Evolutionary conservation across 1,284 basidiomycete genomes (phyloP).

Genomic region (Kalmanozyma brasiliensis): DNA sequence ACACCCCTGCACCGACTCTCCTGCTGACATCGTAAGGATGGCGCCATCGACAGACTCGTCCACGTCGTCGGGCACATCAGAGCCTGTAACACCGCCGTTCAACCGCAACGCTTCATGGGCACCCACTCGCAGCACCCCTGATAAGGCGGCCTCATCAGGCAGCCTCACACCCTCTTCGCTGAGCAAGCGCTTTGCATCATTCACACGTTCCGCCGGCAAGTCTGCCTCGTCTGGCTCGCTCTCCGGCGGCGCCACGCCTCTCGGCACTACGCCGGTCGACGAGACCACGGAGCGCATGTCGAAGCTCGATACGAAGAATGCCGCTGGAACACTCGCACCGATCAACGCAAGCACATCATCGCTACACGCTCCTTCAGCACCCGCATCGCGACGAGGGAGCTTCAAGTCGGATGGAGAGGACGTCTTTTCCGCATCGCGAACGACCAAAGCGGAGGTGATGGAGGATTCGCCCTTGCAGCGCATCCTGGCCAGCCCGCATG

Average conservation of each 20-base stretch:
- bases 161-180: constrained; percentile 16
- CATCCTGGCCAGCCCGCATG: constrained; percentile 17
- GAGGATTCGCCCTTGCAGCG: constrained; percentile 35
- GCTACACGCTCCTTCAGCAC: constrained; percentile 10
- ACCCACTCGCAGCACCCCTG: constrained; percentile 18
- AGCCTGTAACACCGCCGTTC: constrained; percentile 35
- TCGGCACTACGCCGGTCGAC: constrained; percentile 7
- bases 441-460: constrained; percentile 8
- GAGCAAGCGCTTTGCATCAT: constrained; percentile 29
- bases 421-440: constrained; percentile 7
- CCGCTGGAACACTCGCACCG: neutral
- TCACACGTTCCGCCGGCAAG: constrained; percentile 37
- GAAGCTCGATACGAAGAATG: constrained; percentile 19
- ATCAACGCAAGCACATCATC: neutral
- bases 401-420: constrained; percentile 8
- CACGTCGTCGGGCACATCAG: constrained; percentile 19
- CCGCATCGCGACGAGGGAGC: constrained; percentile 11
- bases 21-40: constrained; percentile 7
- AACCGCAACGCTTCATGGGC: constrained; percentile 36
- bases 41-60: constrained; percentile 32
- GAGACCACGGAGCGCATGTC: constrained; percentile 17
- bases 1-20: too few species aligned
- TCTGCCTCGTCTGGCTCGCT: constrained; percentile 7
- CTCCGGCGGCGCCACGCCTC: constrained; percentile 12
- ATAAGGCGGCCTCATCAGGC: constrained; percentile 9